Evolutionary conservation across 257 asterid genomes (phyloP).

Genomic region (Solanum commersonii): DNA sequence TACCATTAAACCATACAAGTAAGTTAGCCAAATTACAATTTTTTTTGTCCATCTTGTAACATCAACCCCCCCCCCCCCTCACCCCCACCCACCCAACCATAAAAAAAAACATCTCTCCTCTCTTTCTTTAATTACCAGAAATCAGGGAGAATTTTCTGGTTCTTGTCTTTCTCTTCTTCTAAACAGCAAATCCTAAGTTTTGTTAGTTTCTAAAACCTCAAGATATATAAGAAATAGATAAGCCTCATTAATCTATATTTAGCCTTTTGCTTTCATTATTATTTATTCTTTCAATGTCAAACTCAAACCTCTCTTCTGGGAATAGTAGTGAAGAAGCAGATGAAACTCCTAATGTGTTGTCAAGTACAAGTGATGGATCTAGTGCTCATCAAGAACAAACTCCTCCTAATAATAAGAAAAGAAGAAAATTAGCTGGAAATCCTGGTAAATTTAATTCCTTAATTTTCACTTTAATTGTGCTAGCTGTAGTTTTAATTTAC

Average conservation of each 20-base stretch:
- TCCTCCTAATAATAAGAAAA: background rate
- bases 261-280: background rate
- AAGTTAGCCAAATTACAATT: background rate
- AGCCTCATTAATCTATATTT: background rate
- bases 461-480: background rate
- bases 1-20: background rate
- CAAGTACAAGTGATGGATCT: background rate
- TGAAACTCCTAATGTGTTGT: background rate
- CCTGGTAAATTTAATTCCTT: background rate
- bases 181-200: background rate
- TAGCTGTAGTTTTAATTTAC: background rate
- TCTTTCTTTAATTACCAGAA: background rate
- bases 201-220: background rate
- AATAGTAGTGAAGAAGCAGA: constrained; percentile 1
- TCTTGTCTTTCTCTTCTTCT: background rate
- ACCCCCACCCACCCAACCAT: background rate
- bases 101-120: background rate
- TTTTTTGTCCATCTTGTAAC: background rate
- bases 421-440: constrained; percentile 10
- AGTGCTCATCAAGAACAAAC: background rate
- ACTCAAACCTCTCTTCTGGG: background rate
- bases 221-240: background rate
- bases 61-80: background rate
- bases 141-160: constrained; percentile 4
- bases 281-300: background rate